Conservation (phyloP, 208 protist genomes). For the Trypanosoma vivax region DNA sequence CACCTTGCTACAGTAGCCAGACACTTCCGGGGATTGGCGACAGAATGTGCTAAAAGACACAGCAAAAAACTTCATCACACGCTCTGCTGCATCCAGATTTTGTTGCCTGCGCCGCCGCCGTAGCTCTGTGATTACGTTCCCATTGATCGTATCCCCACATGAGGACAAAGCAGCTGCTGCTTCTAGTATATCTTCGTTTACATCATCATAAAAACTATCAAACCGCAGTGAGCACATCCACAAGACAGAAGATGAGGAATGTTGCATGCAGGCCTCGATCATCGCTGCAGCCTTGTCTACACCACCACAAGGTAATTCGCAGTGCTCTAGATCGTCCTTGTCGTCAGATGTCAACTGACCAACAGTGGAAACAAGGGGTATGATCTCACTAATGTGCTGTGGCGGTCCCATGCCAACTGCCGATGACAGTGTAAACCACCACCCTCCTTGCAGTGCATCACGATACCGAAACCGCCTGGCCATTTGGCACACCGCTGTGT, state of each 20-base stretch:
- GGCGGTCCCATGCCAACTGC: too few species aligned
- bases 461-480: slow-evolving; percentile 10
- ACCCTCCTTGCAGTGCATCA: slow-evolving; percentile 12
- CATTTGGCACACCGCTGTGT: slow-evolving; percentile 12
- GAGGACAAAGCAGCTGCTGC: slow-evolving; percentile 8
- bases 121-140: slow-evolving; percentile 6
- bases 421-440: slow-evolving; percentile 2
- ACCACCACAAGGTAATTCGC: background rate
- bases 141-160: slow-evolving; percentile 6
- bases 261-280: slow-evolving; percentile 17
- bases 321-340: too few species aligned
- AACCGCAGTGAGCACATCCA: slow-evolving; percentile 17
- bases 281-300: slow-evolving; percentile 8
- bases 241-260: slow-evolving; percentile 20
- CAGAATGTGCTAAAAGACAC: slow-evolving; percentile 1
- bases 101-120: slow-evolving; percentile 20
- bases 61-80: slow-evolving; percentile 19
- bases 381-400: slow-evolving; percentile 12
- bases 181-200: slow-evolving; percentile 28
- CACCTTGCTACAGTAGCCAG: too few species aligned
- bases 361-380: slow-evolving; percentile 9
- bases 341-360: too few species aligned
- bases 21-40: background rate
- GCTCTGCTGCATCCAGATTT: slow-evolving; percentile 20
- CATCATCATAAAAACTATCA: slow-evolving; percentile 20